Percentiles rank a stretch among this genome's conserved stretches.
These are phyloP conservation scores for Esteya vermicola DNA, from an alignment of 2,329 filamentous ascomycete genomes.

Conservation along the genomic window DNA sequence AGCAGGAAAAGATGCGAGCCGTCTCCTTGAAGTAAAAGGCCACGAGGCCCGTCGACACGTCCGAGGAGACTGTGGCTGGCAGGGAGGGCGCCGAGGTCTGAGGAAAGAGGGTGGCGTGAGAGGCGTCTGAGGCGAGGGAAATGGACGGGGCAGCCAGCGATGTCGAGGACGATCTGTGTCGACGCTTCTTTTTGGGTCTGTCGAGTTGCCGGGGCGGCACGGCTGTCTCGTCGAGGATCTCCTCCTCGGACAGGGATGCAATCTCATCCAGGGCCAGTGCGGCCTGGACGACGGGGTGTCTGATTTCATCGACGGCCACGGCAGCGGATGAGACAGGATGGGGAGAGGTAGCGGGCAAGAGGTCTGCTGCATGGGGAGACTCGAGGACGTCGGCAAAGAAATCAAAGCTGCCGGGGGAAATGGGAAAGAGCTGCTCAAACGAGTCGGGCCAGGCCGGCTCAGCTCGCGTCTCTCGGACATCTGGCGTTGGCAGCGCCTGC, in stretches of 20 bases:
- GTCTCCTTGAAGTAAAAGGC: constrained; percentile 45
- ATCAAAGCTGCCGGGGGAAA: background rate
- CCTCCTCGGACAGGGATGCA: no score
- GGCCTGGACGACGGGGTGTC: no score
- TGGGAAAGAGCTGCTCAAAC: background rate
- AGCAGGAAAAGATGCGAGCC: constrained; percentile 39
- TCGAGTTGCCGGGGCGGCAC: no score
- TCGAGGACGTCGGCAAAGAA: background rate
- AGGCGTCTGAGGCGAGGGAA: background rate
- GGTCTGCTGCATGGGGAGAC: background rate
- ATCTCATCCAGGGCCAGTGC: no score
- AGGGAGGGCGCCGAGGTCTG: background rate
- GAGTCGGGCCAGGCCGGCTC: background rate
- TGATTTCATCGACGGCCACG: no score
- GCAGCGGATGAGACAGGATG: no score
- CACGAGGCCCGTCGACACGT: constrained; percentile 35
- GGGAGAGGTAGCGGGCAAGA: background rate
- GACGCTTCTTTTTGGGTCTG: no score
- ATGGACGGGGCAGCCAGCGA: no score
- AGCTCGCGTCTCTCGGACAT: no score
- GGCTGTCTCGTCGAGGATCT: no score
- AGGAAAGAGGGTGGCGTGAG: background rate
- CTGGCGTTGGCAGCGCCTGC: no score
- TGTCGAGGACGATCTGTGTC: no score
- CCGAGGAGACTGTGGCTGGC: constrained; percentile 22